These are phyloP conservation scores for Symmetrospora coprosmae DNA, from an alignment of 768 basidiomycete genomes.

Conservation along the genomic window DNA sequence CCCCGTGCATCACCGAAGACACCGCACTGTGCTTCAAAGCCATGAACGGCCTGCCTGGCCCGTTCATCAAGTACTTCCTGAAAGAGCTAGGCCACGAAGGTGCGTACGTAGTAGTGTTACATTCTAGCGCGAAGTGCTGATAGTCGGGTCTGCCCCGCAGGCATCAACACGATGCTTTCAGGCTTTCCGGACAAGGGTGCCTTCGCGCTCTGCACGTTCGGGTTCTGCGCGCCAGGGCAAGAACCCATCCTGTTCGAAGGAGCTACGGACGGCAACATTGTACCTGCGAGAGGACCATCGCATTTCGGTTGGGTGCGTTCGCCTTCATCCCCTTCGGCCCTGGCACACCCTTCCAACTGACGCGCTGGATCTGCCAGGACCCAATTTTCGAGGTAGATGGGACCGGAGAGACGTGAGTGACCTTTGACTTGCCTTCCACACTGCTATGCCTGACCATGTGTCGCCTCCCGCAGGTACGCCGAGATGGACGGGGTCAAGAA, in stretches of 20 bases:
- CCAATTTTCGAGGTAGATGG: constrained; percentile 58
- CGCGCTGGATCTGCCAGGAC: constrained; percentile 64
- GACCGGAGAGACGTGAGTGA: constrained; percentile 57
- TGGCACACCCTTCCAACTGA: neutral
- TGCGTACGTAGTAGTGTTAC: constrained; percentile 30
- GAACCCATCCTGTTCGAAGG: constrained; percentile 78
- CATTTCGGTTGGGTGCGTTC: constrained; percentile 71
- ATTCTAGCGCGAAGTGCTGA: neutral
- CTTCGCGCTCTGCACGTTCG: constrained; percentile 88
- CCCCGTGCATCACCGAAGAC: constrained; percentile 62
- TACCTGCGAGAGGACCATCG: constrained; percentile 61
- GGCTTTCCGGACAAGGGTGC: constrained; percentile 65
- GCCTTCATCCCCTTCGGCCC: neutral
- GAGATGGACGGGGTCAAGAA: constrained; percentile 55
- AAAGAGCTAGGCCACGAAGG: constrained; percentile 71
- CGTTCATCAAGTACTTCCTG: constrained; percentile 92
- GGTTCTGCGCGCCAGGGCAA: constrained; percentile 65
- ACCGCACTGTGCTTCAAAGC: constrained; percentile 86
- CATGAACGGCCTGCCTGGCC: constrained; percentile 78
- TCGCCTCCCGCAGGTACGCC: constrained; percentile 52
- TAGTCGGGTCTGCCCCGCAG: constrained; percentile 39
- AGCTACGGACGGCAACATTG: constrained; percentile 73
- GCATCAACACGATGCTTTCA: constrained; percentile 64
- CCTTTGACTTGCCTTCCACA: neutral
- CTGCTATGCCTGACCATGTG: neutral